Percentiles rank a stretch among this genome's conserved stretches.
Conservation (phyloP, 306 rosid genomes). For the Cucumis hystrix region DNA sequence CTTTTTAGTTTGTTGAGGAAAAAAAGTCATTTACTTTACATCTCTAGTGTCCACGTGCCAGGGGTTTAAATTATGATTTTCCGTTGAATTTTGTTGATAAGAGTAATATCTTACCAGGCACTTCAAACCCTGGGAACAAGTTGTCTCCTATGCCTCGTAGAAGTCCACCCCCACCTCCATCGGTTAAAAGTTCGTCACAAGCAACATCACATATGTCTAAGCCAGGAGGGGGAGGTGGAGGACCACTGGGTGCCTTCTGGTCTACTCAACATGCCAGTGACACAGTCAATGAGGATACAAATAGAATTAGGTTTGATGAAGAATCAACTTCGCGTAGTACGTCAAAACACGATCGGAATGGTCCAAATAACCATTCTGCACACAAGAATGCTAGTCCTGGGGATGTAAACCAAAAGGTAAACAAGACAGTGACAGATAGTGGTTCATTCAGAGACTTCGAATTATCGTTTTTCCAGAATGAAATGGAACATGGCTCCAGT, state of each 20-base stretch:
- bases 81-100: not conserved
- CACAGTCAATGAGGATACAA: slow-evolving; percentile 31
- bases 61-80: slow-evolving; percentile 1
- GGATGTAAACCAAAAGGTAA: slow-evolving; percentile 31
- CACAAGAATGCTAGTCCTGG: slow-evolving; percentile 35
- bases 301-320: slow-evolving; percentile 47
- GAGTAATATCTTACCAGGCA: slow-evolving; percentile 36
- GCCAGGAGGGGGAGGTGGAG: slow-evolving; percentile 27
- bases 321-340: slow-evolving; percentile 39
- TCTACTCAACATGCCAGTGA: slow-evolving; percentile 66
- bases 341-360: slow-evolving; percentile 28
- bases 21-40: not conserved
- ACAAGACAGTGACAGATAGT: slow-evolving; percentile 28
- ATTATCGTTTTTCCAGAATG: slow-evolving; percentile 38
- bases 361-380: slow-evolving; percentile 27
- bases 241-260: slow-evolving; percentile 86
- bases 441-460: slow-evolving; percentile 52
- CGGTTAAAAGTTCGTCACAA: slow-evolving; percentile 47
- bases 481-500: slow-evolving; percentile 17
- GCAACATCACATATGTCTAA: slow-evolving; percentile 31
- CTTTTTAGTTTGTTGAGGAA: not conserved
- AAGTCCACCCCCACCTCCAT: slow-evolving; percentile 72
- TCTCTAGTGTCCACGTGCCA: not conserved
- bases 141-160: slow-evolving; percentile 54
- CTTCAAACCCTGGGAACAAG: slow-evolving; percentile 31